Evolutionary conservation across 2,329 filamentous ascomycete species (phyloP).

Genomic region (Lachnellula occidentalis): DNA sequence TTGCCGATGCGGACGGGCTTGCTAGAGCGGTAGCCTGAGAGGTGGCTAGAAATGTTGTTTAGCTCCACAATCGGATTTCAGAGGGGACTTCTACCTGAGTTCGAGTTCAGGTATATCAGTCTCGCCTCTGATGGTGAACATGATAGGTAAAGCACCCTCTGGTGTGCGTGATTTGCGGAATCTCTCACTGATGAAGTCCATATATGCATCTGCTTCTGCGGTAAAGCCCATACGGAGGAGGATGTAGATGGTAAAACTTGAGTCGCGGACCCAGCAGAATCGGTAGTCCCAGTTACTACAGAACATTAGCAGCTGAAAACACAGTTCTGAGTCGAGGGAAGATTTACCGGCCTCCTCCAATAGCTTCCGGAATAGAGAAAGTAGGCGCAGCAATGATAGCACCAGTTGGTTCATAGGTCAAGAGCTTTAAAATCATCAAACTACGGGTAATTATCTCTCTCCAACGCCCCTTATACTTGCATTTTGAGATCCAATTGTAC

Average conservation of each 20-base stretch:
- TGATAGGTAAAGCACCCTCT: conserved; percentile 65
- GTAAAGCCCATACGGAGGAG: conserved; percentile 70
- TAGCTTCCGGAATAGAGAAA: conserved; percentile 70
- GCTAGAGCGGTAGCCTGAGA: conserved; percentile 68
- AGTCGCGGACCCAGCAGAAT: conserved; percentile 75
- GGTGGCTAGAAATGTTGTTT: conserved; percentile 39
- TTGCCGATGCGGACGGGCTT: conserved; percentile 72
- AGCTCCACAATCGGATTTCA: neutral
- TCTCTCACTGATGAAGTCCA: conserved; percentile 70
- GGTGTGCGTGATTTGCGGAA: conserved; percentile 55
- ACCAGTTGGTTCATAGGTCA: conserved; percentile 73
- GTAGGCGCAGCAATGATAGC: conserved; percentile 73
- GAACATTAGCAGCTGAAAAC: neutral
- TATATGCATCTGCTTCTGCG: conserved; percentile 71
- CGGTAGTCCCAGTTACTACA: conserved; percentile 62
- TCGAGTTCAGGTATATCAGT: conserved; percentile 69
- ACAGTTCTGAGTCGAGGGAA: conserved; percentile 1
- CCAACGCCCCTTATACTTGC: conserved; percentile 67
- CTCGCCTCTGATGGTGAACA: conserved; percentile 73
- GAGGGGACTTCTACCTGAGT: conserved; percentile 35
- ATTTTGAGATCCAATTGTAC: conserved; percentile 67
- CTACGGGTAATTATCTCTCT: conserved; percentile 66
- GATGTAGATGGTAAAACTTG: conserved; percentile 73
- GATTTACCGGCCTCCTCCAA: conserved; percentile 52
- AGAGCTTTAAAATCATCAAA: conserved; percentile 67